Conservation (phyloP, 257 asterid genomes). For the Capsicum chinense region DNA sequence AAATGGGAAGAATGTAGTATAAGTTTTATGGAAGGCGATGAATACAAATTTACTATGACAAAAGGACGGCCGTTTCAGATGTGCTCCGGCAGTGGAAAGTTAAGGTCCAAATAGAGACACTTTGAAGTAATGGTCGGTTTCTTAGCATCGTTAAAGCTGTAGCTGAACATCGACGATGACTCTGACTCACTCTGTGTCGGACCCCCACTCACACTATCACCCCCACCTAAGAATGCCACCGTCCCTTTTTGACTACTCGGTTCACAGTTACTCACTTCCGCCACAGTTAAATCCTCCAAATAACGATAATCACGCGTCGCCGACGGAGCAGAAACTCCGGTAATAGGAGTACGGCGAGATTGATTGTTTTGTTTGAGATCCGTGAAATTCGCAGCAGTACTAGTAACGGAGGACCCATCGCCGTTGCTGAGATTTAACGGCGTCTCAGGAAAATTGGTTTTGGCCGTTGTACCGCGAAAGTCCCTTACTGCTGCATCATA, state of each 20-base stretch:
- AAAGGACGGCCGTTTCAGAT: background rate
- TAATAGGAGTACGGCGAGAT: too few relatives aligned
- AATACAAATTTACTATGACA: too few relatives aligned
- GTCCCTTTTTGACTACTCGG: slow-evolving; percentile 4
- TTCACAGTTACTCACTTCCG: background rate
- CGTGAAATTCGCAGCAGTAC: background rate
- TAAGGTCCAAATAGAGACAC: background rate
- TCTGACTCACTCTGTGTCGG: background rate
- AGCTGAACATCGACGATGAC: background rate
- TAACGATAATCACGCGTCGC: background rate
- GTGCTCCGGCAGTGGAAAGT: slow-evolving; percentile 6
- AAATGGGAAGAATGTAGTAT: too few relatives aligned
- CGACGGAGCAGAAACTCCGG: background rate
- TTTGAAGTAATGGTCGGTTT: background rate
- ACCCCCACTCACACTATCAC: background rate
- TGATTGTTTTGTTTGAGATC: background rate
- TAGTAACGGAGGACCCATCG: slow-evolving; percentile 34
- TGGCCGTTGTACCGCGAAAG: slow-evolving; percentile 40
- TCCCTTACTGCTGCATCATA: slow-evolving; percentile 40
- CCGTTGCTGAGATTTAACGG: slow-evolving; percentile 34
- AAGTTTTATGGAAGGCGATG: too few relatives aligned
- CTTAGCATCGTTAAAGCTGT: background rate
- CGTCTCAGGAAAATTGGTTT: slow-evolving; percentile 35
- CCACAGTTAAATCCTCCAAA: background rate
- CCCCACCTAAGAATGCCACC: slow-evolving; percentile 10